These are phyloP conservation scores for Clitopilus passeckerianus DNA, from an alignment of 768 basidiomycete genomes.

Conservation along the genomic window DNA sequence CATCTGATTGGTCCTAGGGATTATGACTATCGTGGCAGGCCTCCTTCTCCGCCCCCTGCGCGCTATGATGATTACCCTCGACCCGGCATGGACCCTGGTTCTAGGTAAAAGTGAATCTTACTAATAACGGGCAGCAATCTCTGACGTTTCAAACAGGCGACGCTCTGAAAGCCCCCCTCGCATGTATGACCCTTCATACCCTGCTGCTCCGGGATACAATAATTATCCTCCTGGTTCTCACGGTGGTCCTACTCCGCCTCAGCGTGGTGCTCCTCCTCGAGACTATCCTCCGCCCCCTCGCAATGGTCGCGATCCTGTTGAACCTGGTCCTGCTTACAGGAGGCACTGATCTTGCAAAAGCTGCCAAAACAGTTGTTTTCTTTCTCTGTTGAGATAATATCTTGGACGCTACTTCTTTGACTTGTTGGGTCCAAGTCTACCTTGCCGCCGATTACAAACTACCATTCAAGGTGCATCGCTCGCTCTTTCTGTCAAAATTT, in stretches of 20 bases:
- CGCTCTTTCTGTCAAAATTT: background rate
- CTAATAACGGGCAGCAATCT: background rate
- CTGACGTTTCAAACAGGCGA: constrained; percentile 35
- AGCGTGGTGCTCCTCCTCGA: constrained; percentile 27
- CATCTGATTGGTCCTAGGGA: constrained; percentile 35
- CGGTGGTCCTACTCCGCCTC: constrained; percentile 28
- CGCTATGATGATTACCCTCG: constrained; percentile 52
- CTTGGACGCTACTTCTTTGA: background rate
- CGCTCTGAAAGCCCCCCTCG: constrained; percentile 70
- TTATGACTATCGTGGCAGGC: constrained; percentile 51
- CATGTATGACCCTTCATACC: constrained; percentile 47
- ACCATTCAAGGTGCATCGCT: background rate
- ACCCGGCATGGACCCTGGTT: constrained; percentile 35
- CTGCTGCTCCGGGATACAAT: constrained; percentile 36
- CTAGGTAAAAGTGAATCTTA: constrained; percentile 34
- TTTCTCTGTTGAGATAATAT: background rate
- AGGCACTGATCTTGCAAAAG: constrained; percentile 22
- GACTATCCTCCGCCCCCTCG: constrained; percentile 43
- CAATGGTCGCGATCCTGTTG: constrained; percentile 39
- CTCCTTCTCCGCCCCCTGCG: constrained; percentile 47
- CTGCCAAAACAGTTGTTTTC: background rate
- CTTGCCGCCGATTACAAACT: too few species aligned
- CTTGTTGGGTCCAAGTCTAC: background rate
- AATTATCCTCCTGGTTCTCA: constrained; percentile 42
- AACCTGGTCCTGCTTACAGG: constrained; percentile 32